A percentile compares a stretch with the other conserved stretches of the same genome.
phyloP scores from a whole-genome alignment of 768 basidiomycete genomes.

The Rhizopogon rudus region DNA sequence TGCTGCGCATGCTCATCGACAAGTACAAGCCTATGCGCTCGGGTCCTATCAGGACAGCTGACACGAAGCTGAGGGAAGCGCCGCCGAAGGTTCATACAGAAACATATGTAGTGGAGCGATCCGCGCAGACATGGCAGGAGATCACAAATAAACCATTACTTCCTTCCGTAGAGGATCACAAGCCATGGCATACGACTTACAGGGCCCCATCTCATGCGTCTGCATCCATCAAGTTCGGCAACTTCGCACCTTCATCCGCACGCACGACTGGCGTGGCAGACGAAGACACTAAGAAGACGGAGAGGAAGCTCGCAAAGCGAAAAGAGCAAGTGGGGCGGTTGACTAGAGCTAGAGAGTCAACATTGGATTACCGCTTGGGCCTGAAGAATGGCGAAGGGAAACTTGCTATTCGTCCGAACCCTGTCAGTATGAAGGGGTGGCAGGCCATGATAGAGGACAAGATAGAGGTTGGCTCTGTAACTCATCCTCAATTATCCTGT shows the following conservation, averaged over 20 bases:
- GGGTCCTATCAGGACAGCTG: constrained; percentile 53
- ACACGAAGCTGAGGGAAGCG: constrained; percentile 55
- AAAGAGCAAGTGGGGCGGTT: constrained; percentile 51
- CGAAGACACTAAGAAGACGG: constrained; percentile 37
- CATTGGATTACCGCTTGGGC: constrained; percentile 72
- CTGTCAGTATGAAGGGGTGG: constrained; percentile 71
- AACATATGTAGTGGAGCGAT: not conserved
- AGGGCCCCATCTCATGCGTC: constrained; percentile 51
- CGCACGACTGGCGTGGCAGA: constrained; percentile 14
- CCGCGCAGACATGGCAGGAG: constrained; percentile 7
- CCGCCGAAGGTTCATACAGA: constrained; percentile 34
- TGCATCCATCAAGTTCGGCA: constrained; percentile 49
- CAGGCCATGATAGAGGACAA: constrained; percentile 68
- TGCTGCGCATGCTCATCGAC: constrained; percentile 82
- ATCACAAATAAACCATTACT: constrained; percentile 45
- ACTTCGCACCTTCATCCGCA: constrained; percentile 29
- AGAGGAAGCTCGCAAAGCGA: constrained; percentile 48
- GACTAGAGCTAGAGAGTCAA: constrained; percentile 62
- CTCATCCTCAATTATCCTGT: not conserved
- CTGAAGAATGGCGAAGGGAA: constrained; percentile 14
- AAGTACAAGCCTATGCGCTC: constrained; percentile 80
- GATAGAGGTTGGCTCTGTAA: constrained; percentile 56
- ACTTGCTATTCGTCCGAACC: constrained; percentile 37
- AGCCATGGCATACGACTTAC: constrained; percentile 69
- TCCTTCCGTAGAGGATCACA: constrained; percentile 49